Evolutionary conservation across 2,329 filamentous ascomycete species (phyloP).

Genomic region (Eutypella sp.): DNA sequence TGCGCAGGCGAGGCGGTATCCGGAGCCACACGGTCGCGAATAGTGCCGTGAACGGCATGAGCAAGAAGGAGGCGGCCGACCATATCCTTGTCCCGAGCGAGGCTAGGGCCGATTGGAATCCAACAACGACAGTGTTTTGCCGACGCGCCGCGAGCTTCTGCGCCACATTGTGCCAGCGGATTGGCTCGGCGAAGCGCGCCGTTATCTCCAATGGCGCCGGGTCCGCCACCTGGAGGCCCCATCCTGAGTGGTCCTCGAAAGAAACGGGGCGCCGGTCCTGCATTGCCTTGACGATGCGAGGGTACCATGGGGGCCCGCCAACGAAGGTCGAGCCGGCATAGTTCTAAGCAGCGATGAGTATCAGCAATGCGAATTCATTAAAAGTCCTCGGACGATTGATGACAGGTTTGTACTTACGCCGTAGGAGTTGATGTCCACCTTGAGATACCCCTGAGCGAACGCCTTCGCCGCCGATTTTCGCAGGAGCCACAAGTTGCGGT

Average conservation of each 20-base stretch:
- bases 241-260: constrained; percentile 5
- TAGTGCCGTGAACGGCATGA: background rate
- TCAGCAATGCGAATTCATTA: background rate
- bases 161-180: constrained; percentile 6
- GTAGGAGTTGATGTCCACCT: constrained; percentile 2
- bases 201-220: constrained; percentile 3
- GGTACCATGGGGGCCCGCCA: background rate
- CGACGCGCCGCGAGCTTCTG: no score
- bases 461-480: constrained; percentile 16
- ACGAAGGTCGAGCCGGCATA: constrained; percentile 1
- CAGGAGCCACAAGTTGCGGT: constrained; percentile 15
- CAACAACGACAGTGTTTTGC: no score
- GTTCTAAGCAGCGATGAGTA: background rate
- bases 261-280: background rate
- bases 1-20: no score
- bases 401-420: constrained; percentile 6
- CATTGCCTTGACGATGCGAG: constrained; percentile 1
- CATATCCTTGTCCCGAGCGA: background rate
- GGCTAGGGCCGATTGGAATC: no score
- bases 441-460: constrained; percentile 10
- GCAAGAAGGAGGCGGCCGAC: background rate
- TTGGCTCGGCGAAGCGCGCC: constrained; percentile 7
- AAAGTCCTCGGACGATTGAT: no score
- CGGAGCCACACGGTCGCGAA: constrained; percentile 2
- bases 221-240: constrained; percentile 1